Evolutionary conservation across 352 stramenopile species (phyloP), one percentile per base, ranked within the genome.

Genomic region (Phytophthora vignae): DNA sequence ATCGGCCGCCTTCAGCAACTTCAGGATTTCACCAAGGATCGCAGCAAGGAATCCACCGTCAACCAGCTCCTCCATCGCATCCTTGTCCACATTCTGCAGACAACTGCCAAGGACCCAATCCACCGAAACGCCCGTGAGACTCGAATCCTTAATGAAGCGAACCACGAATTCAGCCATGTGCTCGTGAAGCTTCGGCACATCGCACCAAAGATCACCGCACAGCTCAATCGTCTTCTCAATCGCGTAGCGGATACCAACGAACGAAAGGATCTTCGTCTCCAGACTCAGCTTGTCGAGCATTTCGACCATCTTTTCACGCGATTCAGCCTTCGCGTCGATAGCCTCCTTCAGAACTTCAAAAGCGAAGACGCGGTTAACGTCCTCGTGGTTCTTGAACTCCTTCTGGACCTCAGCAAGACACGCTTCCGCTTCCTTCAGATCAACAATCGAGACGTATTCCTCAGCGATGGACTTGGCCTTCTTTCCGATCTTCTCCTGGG

Each of bases 101-200:
- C 83, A 90, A 21, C 53, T 68, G 46, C 84, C 81, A 14, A 94
- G 56, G 29, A 96, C 29, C 87, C 87, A 96, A 54, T 95, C 83
- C 56, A 94, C 61, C 14, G 84, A 87, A 55, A 95, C 73, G 6
- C 81, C 79, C 6, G 76, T 93, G n/a, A 76, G 57, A 25, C 78
- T 62, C 10, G 86, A 90, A 52, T 90, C 59, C 60, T 84, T 83
- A 55, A 92, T 86, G 61, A 95, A 94, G 12, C 83, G 82, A n/a
- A 82, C 74, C n/a, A 90, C 61, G 53, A 96, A 83, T 46, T 83
- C 64, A n/a, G 84, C 82, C 29, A 94, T 73, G 68, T 95, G 82
- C 46, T 94, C 84, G 60, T 91, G 84, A 5, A 93, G 77, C 78
- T 93, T 96, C 2, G 89, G 89, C 12, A 96, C 89, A 60, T 96